Percentiles rank a stretch among this genome's conserved stretches.
Conservation (phyloP, 2,329 filamentous ascomycete genomes). For the Grosmannia clavigera region DNA sequence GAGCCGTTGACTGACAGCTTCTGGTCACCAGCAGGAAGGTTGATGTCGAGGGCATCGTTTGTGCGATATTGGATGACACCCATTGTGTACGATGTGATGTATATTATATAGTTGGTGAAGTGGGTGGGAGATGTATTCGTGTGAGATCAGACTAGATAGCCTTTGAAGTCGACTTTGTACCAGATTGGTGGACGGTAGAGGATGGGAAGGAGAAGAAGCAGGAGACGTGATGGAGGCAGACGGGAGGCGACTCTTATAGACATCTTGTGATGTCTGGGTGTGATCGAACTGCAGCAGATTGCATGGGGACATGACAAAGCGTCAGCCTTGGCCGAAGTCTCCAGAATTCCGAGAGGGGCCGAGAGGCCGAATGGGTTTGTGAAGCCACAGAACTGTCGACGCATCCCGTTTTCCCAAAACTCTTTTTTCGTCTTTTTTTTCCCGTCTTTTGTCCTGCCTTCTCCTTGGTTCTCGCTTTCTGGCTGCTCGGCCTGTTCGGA, state of each 20-base stretch:
- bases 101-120: no score
- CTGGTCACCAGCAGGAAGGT: slow-evolving; percentile 29
- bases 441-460: background rate
- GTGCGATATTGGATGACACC: slow-evolving; percentile 18
- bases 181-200: background rate
- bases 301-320: background rate
- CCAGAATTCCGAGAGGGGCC: background rate
- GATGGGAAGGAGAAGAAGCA: background rate
- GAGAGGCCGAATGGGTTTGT: background rate
- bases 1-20: slow-evolving; percentile 32
- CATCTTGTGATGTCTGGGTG: background rate
- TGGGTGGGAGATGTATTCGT: background rate
- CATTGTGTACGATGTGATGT: slow-evolving; percentile 16
- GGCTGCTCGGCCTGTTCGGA: background rate
- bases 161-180: background rate
- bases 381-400: background rate
- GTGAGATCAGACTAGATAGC: background rate
- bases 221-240: background rate
- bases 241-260: slow-evolving; percentile 1
- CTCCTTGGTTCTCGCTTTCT: background rate
- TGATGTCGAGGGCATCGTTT: slow-evolving; percentile 35
- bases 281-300: background rate
- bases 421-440: background rate
- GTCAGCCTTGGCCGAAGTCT: background rate
- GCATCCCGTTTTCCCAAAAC: background rate